Conservation (phyloP, 768 basidiomycete genomes). For the Hericium erinaceus region DNA sequence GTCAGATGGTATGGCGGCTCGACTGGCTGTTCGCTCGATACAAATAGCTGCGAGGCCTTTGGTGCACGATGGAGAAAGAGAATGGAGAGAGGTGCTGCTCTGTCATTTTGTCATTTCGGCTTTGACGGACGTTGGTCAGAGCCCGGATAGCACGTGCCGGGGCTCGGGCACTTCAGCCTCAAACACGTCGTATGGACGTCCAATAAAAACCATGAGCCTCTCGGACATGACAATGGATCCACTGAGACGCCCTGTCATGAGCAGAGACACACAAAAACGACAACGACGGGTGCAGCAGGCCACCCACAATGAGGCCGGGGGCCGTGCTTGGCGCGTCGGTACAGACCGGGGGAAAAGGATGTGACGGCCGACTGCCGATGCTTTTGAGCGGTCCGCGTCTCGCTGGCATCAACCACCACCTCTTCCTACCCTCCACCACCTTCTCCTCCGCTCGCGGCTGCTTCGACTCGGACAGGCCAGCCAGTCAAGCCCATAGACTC, state of each 20-base stretch:
- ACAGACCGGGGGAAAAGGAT: background rate
- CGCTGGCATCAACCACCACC: conserved; percentile 4
- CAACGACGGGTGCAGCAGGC: background rate
- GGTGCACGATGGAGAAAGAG: background rate
- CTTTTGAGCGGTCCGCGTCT: background rate
- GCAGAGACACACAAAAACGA: too few species aligned
- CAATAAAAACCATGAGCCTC: too few species aligned
- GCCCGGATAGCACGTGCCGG: background rate
- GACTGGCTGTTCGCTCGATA: too few species aligned
- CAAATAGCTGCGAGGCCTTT: too few species aligned
- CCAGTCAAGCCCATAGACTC: conserved; percentile 21
- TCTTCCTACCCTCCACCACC: conserved; percentile 15
- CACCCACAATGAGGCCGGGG: background rate
- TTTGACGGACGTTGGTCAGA: background rate
- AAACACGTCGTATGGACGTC: too few species aligned
- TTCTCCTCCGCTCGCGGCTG: conserved; percentile 16
- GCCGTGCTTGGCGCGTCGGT: background rate
- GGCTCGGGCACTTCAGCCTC: background rate
- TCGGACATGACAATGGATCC: too few species aligned
- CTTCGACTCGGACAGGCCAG: conserved; percentile 24
- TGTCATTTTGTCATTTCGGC: background rate
- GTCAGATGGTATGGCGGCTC: too few species aligned
- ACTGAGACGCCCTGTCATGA: too few species aligned
- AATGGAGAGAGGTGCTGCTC: background rate
- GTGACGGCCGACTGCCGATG: background rate